Percentiles rank a stretch among this genome's conserved stretches.
Conservation (phyloP, 1,284 basidiomycete genomes). For the Chalciporus piperatoides region DNA sequence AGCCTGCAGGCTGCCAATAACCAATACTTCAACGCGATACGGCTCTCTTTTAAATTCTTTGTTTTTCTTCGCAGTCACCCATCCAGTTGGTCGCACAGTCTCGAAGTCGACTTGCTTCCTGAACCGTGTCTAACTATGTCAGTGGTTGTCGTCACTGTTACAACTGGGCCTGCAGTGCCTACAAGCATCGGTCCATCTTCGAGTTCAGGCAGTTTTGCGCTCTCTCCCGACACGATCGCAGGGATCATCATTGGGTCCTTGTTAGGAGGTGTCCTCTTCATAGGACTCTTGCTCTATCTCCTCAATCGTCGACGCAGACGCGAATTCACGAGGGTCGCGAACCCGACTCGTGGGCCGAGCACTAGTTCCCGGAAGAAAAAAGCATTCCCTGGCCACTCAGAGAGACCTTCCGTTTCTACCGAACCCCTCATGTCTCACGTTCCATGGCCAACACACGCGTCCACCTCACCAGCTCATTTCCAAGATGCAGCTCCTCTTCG, state of each 20-base stretch:
- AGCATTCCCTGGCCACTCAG: constrained; percentile 5
- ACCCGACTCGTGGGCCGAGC: constrained; percentile 10
- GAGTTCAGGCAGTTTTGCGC: background rate
- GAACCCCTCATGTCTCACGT: constrained; percentile 23
- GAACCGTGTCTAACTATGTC: constrained; percentile 13
- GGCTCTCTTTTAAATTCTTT: background rate
- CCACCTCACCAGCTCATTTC: constrained; percentile 4
- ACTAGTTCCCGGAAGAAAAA: background rate
- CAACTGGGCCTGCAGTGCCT: background rate
- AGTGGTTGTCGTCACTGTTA: constrained; percentile 6
- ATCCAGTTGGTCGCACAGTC: no score
- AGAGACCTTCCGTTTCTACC: constrained; percentile 21
- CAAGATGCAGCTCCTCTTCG: constrained; percentile 1
- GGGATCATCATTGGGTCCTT: constrained; percentile 26
- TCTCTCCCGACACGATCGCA: constrained; percentile 14
- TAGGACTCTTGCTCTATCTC: constrained; percentile 17
- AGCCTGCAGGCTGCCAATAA: background rate
- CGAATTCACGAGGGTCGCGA: constrained; percentile 20
- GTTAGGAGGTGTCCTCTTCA: constrained; percentile 17
- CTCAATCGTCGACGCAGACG: constrained; percentile 7
- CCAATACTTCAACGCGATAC: constrained; percentile 4
- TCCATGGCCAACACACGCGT: constrained; percentile 9
- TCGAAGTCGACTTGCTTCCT: no score
- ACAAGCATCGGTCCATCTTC: background rate
- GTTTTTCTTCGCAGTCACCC: background rate